Evolutionary conservation across 345 rosid genomes (phyloP), one percentile per base, ranked within the genome.

Genomic region (Viola odorata): DNA sequence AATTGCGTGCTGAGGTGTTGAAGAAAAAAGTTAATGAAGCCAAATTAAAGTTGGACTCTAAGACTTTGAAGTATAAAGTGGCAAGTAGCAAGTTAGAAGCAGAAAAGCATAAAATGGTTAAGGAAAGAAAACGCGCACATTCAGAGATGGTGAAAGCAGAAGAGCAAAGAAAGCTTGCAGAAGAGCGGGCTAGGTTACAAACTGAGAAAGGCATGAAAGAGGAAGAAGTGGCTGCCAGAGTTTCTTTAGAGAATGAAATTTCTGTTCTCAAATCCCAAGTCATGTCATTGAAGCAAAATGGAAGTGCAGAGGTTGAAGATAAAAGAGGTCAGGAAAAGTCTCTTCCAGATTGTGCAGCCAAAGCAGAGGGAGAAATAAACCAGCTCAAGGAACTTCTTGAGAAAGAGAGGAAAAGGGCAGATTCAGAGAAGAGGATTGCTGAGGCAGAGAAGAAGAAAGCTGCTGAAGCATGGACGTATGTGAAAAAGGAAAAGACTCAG

Each of bases 331-430:
- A 85, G 53, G 60, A 73, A 41, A 66, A 69, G 64, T 51, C 65
- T 42, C 84, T 82, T n/a, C 73, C 75, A 58, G 75, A 40, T 63
- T 57, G 45, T 41, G 50, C 78, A 65, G 71, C 70, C 13, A 66
- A 69, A 38, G 64, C 69, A 63, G 81, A 81, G 53, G 76, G 50
- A 51, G 82, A 80, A 66, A 80, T 78, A 39, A 63, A 41, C 38
- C 64, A 16, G 51, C 64, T 87, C 4, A 80, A 80, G 66, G 75
- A 71, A 57, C 85, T 84, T 69, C 74, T 80, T 48, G 94, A 79
- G 69, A 78, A 76, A 42, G 87, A 85, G 84, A 85, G 78, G 68
- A 41, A 17, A 63, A 74, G 76, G 72, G 81, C 78, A n/a, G 85
- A 80, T 75, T 68, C 73, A 36, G 90, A 73, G 51, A 79, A 72